Conservation (phyloP, 73 alveolate species). For the Stentor coeruleus region DNA sequence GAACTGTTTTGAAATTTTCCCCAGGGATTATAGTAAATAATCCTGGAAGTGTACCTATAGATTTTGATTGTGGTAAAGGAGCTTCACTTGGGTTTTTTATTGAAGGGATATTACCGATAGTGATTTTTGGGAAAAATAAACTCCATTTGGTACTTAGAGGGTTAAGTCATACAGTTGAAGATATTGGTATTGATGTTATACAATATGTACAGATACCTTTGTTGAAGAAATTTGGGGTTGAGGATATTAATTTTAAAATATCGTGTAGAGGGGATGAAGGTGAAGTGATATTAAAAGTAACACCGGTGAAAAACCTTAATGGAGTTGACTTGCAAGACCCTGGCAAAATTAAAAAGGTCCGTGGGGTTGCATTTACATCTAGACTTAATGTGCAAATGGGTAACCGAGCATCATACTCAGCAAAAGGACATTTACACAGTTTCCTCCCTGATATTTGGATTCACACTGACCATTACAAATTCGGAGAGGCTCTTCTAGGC, state of each 20-base stretch:
- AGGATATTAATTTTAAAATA: slow-evolving; percentile 67
- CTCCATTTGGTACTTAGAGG: slow-evolving; percentile 69
- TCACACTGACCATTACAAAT: slow-evolving; percentile 85
- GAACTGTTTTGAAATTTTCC: slow-evolving; percentile 72
- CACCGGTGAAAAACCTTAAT: slow-evolving; percentile 62
- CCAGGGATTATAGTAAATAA: slow-evolving; percentile 64
- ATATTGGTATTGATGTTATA: slow-evolving; percentile 58
- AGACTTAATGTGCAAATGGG: slow-evolving; percentile 24
- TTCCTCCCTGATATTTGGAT: slow-evolving; percentile 98
- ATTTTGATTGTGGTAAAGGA: slow-evolving; percentile 53
- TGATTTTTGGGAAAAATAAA: slow-evolving; percentile 73
- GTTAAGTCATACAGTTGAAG: slow-evolving; percentile 65
- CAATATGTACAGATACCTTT: slow-evolving; percentile 38
- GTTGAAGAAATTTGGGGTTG: slow-evolving; percentile 72
- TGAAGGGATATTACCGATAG: slow-evolving; percentile 75
- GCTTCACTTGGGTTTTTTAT: slow-evolving; percentile 71
- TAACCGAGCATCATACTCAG: slow-evolving; percentile 38
- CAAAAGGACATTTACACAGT: slow-evolving; percentile 89
- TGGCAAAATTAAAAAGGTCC: slow-evolving; percentile 80
- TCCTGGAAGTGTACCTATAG: slow-evolving; percentile 45
- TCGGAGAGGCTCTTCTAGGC: slow-evolving; percentile 79
- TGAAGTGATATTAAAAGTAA: slow-evolving; percentile 49
- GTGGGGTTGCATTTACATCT: slow-evolving; percentile 82
- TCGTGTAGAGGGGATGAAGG: slow-evolving; percentile 84
- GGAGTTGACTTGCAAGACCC: slow-evolving; percentile 68